A percentile compares a stretch with the other conserved stretches of the same genome.
phyloP scores from a whole-genome alignment of 352 stramenopile species.

The Phytophthora foliorum region DNA sequence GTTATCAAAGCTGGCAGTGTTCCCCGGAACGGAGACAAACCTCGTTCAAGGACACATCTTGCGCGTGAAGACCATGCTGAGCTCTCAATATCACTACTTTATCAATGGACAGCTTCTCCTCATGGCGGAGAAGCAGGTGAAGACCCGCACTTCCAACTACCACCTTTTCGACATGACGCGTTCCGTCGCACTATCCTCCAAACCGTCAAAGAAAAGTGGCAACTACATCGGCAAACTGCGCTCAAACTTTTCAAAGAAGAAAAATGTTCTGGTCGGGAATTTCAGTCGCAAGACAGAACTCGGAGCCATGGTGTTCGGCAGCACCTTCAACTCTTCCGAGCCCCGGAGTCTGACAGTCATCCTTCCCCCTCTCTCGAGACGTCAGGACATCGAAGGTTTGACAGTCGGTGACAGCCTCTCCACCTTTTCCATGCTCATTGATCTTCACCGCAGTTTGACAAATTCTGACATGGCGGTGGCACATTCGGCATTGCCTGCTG shows the following conservation, averaged over 20 bases:
- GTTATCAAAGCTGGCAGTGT: slow-evolving; percentile 86
- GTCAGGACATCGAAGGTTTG: slow-evolving; percentile 59
- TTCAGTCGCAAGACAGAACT: slow-evolving; percentile 80
- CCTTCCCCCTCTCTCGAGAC: slow-evolving; percentile 56
- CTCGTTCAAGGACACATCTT: slow-evolving; percentile 54
- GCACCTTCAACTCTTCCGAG: slow-evolving; percentile 57
- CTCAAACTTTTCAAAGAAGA: slow-evolving; percentile 79
- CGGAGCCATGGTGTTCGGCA: slow-evolving; percentile 72
- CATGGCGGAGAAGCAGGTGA: slow-evolving; percentile 75
- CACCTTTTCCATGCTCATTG: slow-evolving; percentile 64
- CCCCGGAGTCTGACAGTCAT: slow-evolving; percentile 59
- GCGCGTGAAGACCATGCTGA: slow-evolving; percentile 65
- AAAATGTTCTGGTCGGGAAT: slow-evolving; percentile 78
- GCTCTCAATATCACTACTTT: slow-evolving; percentile 73
- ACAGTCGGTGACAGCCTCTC: slow-evolving; percentile 55
- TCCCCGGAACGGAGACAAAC: slow-evolving; percentile 60
- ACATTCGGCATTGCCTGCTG: slow-evolving; percentile 31
- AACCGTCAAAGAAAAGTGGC: slow-evolving; percentile 88
- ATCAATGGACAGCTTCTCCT: slow-evolving; percentile 69
- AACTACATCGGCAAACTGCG: slow-evolving; percentile 92
- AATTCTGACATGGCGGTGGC: slow-evolving; percentile 26
- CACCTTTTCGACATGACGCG: slow-evolving; percentile 90
- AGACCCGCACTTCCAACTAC: slow-evolving; percentile 87
- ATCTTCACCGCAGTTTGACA: slow-evolving; percentile 47
- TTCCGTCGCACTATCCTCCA: slow-evolving; percentile 45